Percentiles rank a stretch among this genome's conserved stretches.
Evolutionary conservation across 2,329 filamentous ascomycete species (phyloP).

Genomic region (Coniochaeta pulveracea): DNA sequence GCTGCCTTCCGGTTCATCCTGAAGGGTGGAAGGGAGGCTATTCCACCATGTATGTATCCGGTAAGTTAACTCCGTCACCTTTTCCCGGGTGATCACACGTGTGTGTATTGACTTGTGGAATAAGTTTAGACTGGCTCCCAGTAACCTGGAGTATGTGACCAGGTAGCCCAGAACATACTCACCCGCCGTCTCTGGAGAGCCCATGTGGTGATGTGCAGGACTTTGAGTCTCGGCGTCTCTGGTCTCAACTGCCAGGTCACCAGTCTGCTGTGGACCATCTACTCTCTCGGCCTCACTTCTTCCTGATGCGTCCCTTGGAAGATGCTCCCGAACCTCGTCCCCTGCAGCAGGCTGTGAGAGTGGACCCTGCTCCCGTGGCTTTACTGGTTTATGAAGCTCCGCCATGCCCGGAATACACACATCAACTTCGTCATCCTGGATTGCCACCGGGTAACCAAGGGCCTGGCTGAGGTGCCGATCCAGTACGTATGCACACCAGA

Average conservation of each 20-base stretch:
- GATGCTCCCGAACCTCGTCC: conserved; percentile 8
- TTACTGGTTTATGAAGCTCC: conserved; percentile 13
- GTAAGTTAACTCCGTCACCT: conserved; percentile 11
- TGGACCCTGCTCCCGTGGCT: conserved; percentile 1
- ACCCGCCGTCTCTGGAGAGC: conserved; percentile 6
- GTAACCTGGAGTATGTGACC: conserved; percentile 11
- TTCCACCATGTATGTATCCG: conserved; percentile 17
- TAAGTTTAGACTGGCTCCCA: conserved; percentile 11
- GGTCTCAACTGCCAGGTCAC: neutral
- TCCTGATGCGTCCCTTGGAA: conserved; percentile 6
- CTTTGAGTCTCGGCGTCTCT: conserved; percentile 4
- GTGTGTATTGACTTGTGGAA: conserved; percentile 16
- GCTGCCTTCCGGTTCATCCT: conserved; percentile 6
- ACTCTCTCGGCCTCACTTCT: neutral
- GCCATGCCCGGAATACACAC: conserved; percentile 1
- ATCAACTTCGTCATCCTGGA: conserved; percentile 1
- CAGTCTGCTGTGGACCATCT: neutral
- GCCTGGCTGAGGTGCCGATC: conserved; percentile 14
- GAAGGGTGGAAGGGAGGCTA: conserved; percentile 10
- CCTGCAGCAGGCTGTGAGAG: neutral
- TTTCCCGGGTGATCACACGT: conserved; percentile 10
- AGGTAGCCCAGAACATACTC: conserved; percentile 10
- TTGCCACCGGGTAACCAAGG: conserved; percentile 3
- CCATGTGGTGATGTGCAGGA: conserved; percentile 5
- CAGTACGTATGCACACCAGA: conserved; percentile 26